Conservation (phyloP, 2,329 filamentous ascomycete genomes). For the Huntiella decipiens region DNA sequence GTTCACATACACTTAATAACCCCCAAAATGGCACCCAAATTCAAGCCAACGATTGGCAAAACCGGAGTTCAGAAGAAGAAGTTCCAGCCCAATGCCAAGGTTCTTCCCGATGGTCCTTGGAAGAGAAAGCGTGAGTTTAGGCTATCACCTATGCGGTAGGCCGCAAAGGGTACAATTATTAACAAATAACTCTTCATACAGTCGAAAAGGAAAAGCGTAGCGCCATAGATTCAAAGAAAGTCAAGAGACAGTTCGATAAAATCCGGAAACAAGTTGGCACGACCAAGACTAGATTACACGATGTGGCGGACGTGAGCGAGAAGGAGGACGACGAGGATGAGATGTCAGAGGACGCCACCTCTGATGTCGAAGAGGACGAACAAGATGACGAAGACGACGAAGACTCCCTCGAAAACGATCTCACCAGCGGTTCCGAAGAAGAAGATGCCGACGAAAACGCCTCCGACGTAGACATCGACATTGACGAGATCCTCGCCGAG, state of each 20-base stretch:
- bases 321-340: conserved; percentile 18
- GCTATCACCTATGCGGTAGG: neutral
- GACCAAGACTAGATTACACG: neutral
- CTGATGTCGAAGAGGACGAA: conserved; percentile 14
- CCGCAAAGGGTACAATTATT: neutral
- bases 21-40: neutral
- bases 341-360: conserved; percentile 12
- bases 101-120: conserved; percentile 79
- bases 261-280: conserved; percentile 35
- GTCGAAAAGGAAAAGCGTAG: conserved; percentile 78
- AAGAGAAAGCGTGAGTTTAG: conserved; percentile 45
- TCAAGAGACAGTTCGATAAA: conserved; percentile 84
- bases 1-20: too few species aligned
- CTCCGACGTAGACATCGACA: conserved; percentile 14
- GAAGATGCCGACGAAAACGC: neutral
- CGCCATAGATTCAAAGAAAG: conserved; percentile 78
- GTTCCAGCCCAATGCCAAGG: conserved; percentile 58
- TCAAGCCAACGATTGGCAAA: conserved; percentile 1
- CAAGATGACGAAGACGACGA: conserved; percentile 14
- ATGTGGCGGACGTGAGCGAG: neutral
- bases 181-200: conserved; percentile 18
- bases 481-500: neutral
- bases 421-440: conserved; percentile 14
- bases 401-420: conserved; percentile 16
- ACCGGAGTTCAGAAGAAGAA: conserved; percentile 7